Percentiles rank a stretch among this genome's conserved stretches.
phyloP scores from a whole-genome alignment of 257 asterid genomes.

The Voacanga thouarsii region DNA sequence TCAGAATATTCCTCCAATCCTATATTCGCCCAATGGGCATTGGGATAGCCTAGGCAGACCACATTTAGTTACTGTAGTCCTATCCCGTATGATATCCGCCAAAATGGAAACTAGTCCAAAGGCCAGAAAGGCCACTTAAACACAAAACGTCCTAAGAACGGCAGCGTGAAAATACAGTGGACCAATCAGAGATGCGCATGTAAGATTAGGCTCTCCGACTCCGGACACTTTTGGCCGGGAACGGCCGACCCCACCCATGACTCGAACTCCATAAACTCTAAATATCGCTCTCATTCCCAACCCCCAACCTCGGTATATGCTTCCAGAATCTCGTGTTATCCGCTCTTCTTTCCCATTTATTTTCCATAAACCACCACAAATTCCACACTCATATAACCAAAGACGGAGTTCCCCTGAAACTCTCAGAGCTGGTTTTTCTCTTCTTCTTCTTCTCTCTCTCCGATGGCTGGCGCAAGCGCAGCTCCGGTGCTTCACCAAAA shows the following conservation, averaged over 20 bases:
- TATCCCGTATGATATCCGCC: too few species aligned
- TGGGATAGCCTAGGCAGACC: too few species aligned
- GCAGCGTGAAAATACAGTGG: conserved; percentile 21
- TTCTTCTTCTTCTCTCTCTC: conserved; percentile 18
- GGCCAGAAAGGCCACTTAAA: too few species aligned
- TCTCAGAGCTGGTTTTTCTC: neutral
- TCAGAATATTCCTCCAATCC: too few species aligned
- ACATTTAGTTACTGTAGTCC: too few species aligned
- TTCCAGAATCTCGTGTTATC: conserved; percentile 49
- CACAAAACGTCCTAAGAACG: neutral
- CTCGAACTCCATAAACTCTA: neutral
- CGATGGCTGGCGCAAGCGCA: conserved; percentile 48
- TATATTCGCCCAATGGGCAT: too few species aligned
- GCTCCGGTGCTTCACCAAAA: conserved; percentile 38
- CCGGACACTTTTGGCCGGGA: neutral
- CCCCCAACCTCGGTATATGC: conserved; percentile 45
- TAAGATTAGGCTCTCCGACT: conserved; percentile 30
- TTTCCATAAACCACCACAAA: conserved; percentile 6
- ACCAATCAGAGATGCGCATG: conserved; percentile 40
- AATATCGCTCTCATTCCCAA: neutral
- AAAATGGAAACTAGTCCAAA: too few species aligned
- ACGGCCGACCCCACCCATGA: neutral
- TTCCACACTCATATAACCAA: neutral
- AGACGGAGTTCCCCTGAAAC: neutral
- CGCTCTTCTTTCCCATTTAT: conserved; percentile 27